Evolutionary conservation across 306 rosid species (phyloP).

Genomic region (Cucurbita pepo): DNA sequence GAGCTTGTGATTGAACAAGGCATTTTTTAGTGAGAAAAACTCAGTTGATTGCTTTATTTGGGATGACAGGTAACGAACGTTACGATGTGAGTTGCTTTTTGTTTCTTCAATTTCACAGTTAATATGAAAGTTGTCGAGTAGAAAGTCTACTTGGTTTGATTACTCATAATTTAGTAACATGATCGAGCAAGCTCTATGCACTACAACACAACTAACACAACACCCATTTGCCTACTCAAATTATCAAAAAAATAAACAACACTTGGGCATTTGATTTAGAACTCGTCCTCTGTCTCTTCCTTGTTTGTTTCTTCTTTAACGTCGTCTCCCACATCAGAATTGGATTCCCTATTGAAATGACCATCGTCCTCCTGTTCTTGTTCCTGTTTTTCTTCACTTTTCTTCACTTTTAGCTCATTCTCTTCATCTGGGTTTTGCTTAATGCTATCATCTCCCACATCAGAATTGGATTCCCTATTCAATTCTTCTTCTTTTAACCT

Average conservation of each 20-base stretch:
- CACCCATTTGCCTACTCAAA: not conserved
- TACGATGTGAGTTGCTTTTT: not conserved
- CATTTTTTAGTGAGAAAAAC: not conserved
- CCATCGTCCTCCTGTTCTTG: slow-evolving; percentile 8
- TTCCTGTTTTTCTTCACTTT: slow-evolving; percentile 13
- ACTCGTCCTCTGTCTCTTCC: slow-evolving; percentile 38
- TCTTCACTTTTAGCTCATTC: slow-evolving; percentile 2
- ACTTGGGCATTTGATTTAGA: not conserved
- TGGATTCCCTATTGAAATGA: slow-evolving; percentile 5
- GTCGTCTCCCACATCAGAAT: not conserved
- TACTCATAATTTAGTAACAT: not conserved
- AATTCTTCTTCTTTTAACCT: not conserved
- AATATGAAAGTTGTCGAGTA: not conserved
- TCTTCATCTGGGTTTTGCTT: not conserved
- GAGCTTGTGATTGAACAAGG: slow-evolving; percentile 1
- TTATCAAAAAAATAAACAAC: not conserved
- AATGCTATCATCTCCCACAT: slow-evolving; percentile 4
- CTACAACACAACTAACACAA: not conserved
- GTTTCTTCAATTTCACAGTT: not conserved
- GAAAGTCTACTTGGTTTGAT: not conserved
- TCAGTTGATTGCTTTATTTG: not conserved
- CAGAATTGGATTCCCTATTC: not conserved
- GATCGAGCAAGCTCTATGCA: not conserved
- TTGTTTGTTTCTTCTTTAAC: slow-evolving; percentile 22
- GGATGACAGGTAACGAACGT: not conserved